Evolutionary conservation across 2,329 filamentous ascomycete species (phyloP).

Genomic region (Aspergillus terreus): DNA sequence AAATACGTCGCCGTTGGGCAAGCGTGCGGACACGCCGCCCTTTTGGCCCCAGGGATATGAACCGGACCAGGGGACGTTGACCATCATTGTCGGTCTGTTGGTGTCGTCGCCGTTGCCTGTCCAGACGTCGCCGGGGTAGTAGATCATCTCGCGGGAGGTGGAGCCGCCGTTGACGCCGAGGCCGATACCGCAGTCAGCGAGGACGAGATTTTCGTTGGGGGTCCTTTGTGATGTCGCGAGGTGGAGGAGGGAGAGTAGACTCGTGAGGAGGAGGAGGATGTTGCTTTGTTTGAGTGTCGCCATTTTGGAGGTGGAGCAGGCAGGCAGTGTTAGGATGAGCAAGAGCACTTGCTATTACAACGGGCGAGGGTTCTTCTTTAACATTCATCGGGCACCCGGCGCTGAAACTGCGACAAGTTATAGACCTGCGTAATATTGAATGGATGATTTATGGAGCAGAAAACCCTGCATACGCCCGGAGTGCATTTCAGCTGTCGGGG

Average conservation of each 20-base stretch:
- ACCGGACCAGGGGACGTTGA: slow-evolving; percentile 6
- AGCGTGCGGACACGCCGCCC: slow-evolving; percentile 3
- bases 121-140: slow-evolving; percentile 7
- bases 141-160: slow-evolving; percentile 7
- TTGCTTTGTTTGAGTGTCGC: background rate
- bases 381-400: background rate
- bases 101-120: slow-evolving; percentile 5
- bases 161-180: slow-evolving; percentile 5
- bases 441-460: background rate
- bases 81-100: slow-evolving; percentile 6
- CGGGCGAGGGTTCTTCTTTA: background rate
- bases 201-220: slow-evolving; percentile 1
- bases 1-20: slow-evolving; percentile 6
- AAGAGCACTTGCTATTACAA: background rate
- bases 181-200: slow-evolving; percentile 7
- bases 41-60: slow-evolving; percentile 5
- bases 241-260: background rate
- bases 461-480: background rate
- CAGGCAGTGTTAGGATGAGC: background rate
- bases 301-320: background rate
- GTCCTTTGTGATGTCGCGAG: background rate
- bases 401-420: background rate
- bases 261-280: background rate
- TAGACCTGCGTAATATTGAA: background rate
- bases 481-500: background rate